A percentile compares a stretch with the other conserved stretches of the same genome.
phyloP scores from a whole-genome alignment of 225 moss, liverwort and hornwort genomes.

The Physcomitrellopsis africana region DNA sequence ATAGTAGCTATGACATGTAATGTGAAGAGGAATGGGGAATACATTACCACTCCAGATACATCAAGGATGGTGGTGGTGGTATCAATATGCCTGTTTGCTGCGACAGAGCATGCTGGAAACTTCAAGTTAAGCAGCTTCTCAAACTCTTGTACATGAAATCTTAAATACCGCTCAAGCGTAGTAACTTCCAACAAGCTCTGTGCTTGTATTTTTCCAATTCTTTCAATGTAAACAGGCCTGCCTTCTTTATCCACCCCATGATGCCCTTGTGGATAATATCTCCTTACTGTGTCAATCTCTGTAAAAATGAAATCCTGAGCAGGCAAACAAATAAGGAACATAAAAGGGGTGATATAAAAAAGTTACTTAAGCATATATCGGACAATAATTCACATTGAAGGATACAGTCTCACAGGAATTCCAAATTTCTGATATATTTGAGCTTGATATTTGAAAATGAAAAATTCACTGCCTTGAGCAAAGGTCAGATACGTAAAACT shows the following conservation, averaged over 20 bases:
- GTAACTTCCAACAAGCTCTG: conserved; percentile 60
- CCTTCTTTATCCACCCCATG: conserved; percentile 78
- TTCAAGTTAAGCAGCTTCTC: conserved; percentile 57
- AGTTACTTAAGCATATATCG: background rate
- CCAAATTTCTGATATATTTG: too few relatives aligned
- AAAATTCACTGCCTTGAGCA: too few relatives aligned
- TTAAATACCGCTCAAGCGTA: conserved; percentile 65
- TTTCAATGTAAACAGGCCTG: conserved; percentile 69
- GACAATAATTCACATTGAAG: too few relatives aligned
- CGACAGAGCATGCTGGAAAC: conserved; percentile 70
- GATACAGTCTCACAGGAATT: too few relatives aligned
- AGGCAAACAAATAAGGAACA: conserved; percentile 11
- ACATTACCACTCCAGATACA: conserved; percentile 72
- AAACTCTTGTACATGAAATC: conserved; percentile 69
- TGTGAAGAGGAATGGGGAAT: conserved; percentile 10
- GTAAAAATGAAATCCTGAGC: conserved; percentile 58
- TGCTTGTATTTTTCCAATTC: conserved; percentile 68
- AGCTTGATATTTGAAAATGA: too few relatives aligned
- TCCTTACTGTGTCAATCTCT: conserved; percentile 59
- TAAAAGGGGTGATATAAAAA: conserved; percentile 14
- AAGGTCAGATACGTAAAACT: too few relatives aligned
- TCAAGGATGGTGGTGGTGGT: conserved; percentile 72
- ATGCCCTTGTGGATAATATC: conserved; percentile 69
- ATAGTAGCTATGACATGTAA: conserved; percentile 6
- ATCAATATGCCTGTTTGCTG: conserved; percentile 60